Base-by-base conservation (phyloP, 331 rosid species). In the Arachis monticola region DNA sequence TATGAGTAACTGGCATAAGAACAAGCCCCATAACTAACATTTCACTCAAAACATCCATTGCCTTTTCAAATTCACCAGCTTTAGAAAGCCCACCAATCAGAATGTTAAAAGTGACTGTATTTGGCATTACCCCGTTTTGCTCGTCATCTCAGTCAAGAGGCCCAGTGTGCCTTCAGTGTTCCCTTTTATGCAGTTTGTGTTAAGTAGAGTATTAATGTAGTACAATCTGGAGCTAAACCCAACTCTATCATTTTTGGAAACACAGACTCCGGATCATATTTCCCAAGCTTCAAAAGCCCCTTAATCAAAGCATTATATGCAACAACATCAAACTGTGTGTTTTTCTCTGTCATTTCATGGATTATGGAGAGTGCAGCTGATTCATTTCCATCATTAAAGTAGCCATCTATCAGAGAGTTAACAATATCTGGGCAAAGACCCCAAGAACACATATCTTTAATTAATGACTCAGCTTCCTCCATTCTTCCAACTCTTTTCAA, bases 71-170 rank as follows among this genome's bases (percentile, higher is more conserved):
- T 81, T 72, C 88, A 71, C 87, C 92, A 59, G 81, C 67, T 73
- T 86, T 83, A 83, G 97, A 95, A 78, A 95, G 85, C 56, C 90
- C 91, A 2, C 66, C 75, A 46, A 95, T 78, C 86, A 95, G 83
- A 80, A 87, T 83, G 75, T 83, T 86, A 60, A 84, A 85, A 46
- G 96, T 85, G 61, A 75, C 76, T 17, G 72, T 73, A 83, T 86
- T 88, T 65, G 96, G 95, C 81, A 66, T 77, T 67, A 88, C 63
- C 74, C 88, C 85, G 47, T 72, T 84, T 72, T 84, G 83, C 78
- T 67, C 89, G 85, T 95, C 97, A 92, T 90, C 87, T 90, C 97
- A 72, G 85, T 81, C 93, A 88, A 89, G 64, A 90, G 87, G 67
- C 61, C 70, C 77, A 87, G 65, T 70, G 97, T 92, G 82, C 69